Evolutionary conservation across 495 filamentous ascomycete genomes (phyloP).

Genomic region (Penicillium roqueforti): DNA sequence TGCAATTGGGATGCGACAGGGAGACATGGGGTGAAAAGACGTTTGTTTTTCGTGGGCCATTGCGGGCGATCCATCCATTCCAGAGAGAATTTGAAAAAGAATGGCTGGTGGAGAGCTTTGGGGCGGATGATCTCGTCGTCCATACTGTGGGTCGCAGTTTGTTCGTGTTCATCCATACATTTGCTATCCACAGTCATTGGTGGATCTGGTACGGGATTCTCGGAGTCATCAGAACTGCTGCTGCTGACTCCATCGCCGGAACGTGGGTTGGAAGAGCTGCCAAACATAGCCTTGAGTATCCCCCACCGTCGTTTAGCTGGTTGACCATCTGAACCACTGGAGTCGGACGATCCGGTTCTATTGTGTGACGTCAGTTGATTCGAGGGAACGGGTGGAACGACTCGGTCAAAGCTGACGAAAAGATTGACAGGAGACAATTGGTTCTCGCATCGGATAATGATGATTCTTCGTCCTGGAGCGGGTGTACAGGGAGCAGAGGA

Average conservation of each 20-base stretch:
- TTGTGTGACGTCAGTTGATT: constrained; percentile 38
- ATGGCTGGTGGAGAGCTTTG: constrained; percentile 52
- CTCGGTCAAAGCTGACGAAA: constrained; percentile 64
- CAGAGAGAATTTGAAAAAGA: constrained; percentile 73
- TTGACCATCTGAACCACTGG: constrained; percentile 22
- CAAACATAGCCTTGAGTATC: constrained; percentile 65
- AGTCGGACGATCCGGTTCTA: constrained; percentile 35
- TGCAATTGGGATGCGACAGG: constrained; percentile 62
- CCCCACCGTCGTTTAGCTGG: constrained; percentile 62
- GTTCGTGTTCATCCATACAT: constrained; percentile 29
- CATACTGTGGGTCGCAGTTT: constrained; percentile 18
- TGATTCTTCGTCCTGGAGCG: constrained; percentile 82
- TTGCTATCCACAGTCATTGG: constrained; percentile 25
- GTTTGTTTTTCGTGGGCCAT: constrained; percentile 51
- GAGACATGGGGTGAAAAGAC: constrained; percentile 68
- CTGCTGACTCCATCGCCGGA: constrained; percentile 29
- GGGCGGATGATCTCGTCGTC: constrained; percentile 34
- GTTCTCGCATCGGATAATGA: constrained; percentile 87
- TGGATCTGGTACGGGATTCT: constrained; percentile 26
- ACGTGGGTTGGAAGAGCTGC: constrained; percentile 26
- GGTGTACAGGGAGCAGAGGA: constrained; percentile 83
- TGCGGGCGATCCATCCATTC: constrained; percentile 65
- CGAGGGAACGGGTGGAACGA: constrained; percentile 42
- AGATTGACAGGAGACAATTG: constrained; percentile 53
- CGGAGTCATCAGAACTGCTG: constrained; percentile 41